Conservation (phyloP, 2,329 filamentous ascomycete genomes). For the Alternaria hordeiaustralica region DNA sequence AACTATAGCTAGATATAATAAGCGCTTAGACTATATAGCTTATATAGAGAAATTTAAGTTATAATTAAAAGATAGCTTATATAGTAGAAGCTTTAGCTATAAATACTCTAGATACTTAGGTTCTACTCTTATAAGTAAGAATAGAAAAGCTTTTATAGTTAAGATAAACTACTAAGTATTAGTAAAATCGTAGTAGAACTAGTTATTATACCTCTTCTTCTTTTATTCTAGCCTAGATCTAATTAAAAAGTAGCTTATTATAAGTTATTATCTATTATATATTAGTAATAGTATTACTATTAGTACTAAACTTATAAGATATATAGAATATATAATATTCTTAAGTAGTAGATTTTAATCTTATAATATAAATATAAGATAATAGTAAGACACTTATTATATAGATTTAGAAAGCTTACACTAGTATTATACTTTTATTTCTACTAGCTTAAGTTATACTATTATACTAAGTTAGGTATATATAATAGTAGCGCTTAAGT, state of each 20-base stretch:
- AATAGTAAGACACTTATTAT: not conserved
- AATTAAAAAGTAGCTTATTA: slow-evolving; percentile 5
- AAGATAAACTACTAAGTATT: slow-evolving; percentile 11
- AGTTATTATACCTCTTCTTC: slow-evolving; percentile 11
- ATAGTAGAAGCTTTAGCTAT: slow-evolving; percentile 12
- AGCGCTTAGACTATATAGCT: slow-evolving; percentile 4
- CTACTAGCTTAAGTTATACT: not conserved
- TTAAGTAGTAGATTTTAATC: not conserved
- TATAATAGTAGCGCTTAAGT: not conserved
- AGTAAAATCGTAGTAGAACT: slow-evolving; percentile 4
- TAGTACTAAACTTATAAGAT: slow-evolving; percentile 2
- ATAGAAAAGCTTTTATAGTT: slow-evolving; percentile 10
- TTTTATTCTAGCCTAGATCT: slow-evolving; percentile 5
- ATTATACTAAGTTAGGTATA: not conserved
- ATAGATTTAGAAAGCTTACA: slow-evolving; percentile 2
- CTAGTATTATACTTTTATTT: not conserved
- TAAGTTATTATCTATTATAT: not conserved
- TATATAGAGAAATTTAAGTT: slow-evolving; percentile 2
- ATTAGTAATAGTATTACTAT: slow-evolving; percentile 7
- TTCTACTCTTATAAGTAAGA: slow-evolving; percentile 7
- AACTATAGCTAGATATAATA: slow-evolving; percentile 1
- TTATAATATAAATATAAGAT: not conserved
- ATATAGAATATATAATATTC: slow-evolving; percentile 7
- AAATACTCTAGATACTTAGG: slow-evolving; percentile 9
- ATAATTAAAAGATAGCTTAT: slow-evolving; percentile 10